A percentile compares a stretch with the other conserved stretches of the same genome.
phyloP scores from a whole-genome alignment of 345 rosid genomes.

The Gossypium sturtianum region DNA sequence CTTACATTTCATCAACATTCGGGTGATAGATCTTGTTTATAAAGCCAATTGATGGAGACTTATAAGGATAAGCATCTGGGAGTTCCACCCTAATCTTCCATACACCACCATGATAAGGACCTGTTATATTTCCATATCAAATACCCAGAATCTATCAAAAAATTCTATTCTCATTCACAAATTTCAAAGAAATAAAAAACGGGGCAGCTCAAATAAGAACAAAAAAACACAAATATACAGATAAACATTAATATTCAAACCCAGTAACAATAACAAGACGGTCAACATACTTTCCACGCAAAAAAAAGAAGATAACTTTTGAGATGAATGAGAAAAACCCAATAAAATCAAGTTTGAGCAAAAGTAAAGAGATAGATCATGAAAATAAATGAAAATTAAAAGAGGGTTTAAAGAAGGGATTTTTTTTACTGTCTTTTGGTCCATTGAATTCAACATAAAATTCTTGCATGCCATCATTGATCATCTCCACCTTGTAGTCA shows the following conservation, averaged over 20 bases:
- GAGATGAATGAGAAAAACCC: slow-evolving; percentile 7
- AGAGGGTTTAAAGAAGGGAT: slow-evolving; percentile 15
- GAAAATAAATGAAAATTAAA: background rate
- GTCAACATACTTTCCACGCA: slow-evolving; percentile 2
- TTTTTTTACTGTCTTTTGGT: slow-evolving; percentile 85
- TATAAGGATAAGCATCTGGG: slow-evolving; percentile 98
- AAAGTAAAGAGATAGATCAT: slow-evolving; percentile 10
- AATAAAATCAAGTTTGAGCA: slow-evolving; percentile 3
- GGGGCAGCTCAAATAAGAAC: slow-evolving; percentile 16
- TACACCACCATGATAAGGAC: slow-evolving; percentile 84
- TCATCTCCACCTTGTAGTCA: slow-evolving; percentile 97
- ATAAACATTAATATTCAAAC: background rate
- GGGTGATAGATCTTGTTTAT: slow-evolving; percentile 96
- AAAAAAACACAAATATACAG: background rate
- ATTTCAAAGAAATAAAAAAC: slow-evolving; percentile 17
- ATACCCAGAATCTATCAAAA: slow-evolving; percentile 3
- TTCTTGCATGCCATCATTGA: slow-evolving; percentile 96
- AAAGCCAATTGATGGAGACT: slow-evolving; percentile 97
- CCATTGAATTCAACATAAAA: slow-evolving; percentile 95
- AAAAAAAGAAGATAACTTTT: background rate
- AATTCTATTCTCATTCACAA: slow-evolving; percentile 11
- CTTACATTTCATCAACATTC: slow-evolving; percentile 97
- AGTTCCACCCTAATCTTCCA: slow-evolving; percentile 98
- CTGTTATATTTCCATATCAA: slow-evolving; percentile 39
- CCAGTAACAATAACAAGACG: slow-evolving; percentile 3